Evolutionary conservation across 169 alveolate species (phyloP), one percentile per base, ranked within the genome.

Genomic region (Fabrea salina): DNA sequence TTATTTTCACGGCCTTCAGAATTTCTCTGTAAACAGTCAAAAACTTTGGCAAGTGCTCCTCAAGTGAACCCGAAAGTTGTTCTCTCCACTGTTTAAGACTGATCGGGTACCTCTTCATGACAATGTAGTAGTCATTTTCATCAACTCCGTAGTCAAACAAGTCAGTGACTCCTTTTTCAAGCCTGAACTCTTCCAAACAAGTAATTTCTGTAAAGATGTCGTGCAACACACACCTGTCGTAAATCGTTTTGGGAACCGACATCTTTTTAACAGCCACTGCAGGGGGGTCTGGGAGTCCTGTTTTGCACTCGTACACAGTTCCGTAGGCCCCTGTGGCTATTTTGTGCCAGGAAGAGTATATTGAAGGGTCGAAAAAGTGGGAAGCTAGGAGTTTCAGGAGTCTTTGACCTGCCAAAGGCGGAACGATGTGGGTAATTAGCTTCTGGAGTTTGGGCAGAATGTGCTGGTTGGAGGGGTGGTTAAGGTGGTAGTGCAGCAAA

Each of bases 241-340:
- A 90, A 8, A 93, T 91, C 27, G 87, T 81, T 35, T 88, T 86
- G 16, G 94, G 96, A n/a, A 89, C 58, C 39, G 82, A 70, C 89
- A 91, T 91, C 79, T 91, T 82, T 80, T 92, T 92, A 19, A 92
- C 90, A 0, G 97, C 97, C 0, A 94, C 96, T 44, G 64, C 82
- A 43, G 75, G 53, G 0, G 96, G 97, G 8, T 90, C 95, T 5
- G 86, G 74, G 5, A 92, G 67, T 5, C 86, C 85, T 1, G 96
- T 91, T 37, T 83, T 77, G 8, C 94, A 88, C 66, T 90, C 90
- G 66, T 79, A 94, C 0, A 94, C 96, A 0, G 89, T 92, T 4
- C 96, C 97, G 75, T 89, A 94, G 37, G 95, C 95, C 16, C 97
- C 97, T 53, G 87, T 87, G 6, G 94, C 96, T n/a, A 94, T 82